Evolutionary conservation across 164 flowering plant genomes (phyloP).

Genomic region (Nymphaea colorata): DNA sequence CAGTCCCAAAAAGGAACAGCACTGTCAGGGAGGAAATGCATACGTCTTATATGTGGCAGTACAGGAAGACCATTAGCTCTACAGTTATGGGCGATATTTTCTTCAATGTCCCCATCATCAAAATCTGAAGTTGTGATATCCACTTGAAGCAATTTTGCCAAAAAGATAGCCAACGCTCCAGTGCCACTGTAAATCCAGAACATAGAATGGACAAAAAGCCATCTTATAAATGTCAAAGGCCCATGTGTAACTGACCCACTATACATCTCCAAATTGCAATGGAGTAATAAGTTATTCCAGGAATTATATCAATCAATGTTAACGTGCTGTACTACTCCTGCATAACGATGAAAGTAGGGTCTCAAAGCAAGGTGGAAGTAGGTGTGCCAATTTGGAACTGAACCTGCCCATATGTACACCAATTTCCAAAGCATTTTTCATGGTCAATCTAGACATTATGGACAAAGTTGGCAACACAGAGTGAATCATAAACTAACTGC

Average conservation of each 20-base stretch:
- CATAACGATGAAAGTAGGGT: no score
- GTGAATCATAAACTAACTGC: no score
- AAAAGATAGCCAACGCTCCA: slow-evolving; percentile 91
- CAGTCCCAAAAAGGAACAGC: background rate
- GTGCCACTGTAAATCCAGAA: slow-evolving; percentile 60
- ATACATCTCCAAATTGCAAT: background rate
- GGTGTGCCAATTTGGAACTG: no score
- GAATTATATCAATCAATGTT: background rate
- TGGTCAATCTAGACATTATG: no score
- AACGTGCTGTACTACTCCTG: no score
- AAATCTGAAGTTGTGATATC: slow-evolving; percentile 94
- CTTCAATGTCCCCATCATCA: slow-evolving; percentile 75
- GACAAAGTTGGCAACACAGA: no score
- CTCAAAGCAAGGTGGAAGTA: no score
- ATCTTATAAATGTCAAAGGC: background rate
- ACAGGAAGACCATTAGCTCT: slow-evolving; percentile 48
- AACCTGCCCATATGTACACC: no score
- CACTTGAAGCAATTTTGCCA: slow-evolving; percentile 41
- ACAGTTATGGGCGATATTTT: slow-evolving; percentile 82
- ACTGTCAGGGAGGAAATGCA: slow-evolving; percentile 11
- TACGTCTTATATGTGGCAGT: slow-evolving; percentile 84
- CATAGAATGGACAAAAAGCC: background rate
- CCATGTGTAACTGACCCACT: background rate
- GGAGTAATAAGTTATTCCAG: no score
- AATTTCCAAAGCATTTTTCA: no score